These are phyloP conservation scores for Trifolium repens DNA, from an alignment of 306 rosid genomes.

Conservation along the genomic window DNA sequence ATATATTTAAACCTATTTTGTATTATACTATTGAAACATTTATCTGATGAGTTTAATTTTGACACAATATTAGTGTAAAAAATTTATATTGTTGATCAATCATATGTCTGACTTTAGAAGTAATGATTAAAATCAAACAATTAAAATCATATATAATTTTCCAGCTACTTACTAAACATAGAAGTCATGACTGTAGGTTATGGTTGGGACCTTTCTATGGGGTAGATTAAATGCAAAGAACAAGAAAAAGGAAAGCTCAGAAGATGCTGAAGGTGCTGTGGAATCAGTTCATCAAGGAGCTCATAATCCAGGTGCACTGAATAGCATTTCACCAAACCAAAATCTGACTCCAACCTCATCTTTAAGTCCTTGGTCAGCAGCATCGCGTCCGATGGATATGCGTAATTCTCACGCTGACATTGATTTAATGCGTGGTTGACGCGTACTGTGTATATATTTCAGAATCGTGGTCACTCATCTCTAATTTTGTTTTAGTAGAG, in stretches of 20 bases:
- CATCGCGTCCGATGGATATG: slow-evolving; percentile 72
- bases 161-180: neutral
- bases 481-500: slow-evolving; percentile 60
- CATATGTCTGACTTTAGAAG: neutral
- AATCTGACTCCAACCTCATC: slow-evolving; percentile 66
- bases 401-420: slow-evolving; percentile 82
- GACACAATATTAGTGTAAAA: neutral
- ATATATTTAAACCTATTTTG: too few relatives aligned
- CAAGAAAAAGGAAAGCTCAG: slow-evolving; percentile 61
- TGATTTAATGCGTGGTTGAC: slow-evolving; percentile 93
- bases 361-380: slow-evolving; percentile 68
- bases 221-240: slow-evolving; percentile 72
- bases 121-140: neutral
- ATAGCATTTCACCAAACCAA: slow-evolving; percentile 54
- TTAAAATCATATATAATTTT: neutral
- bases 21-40: neutral
- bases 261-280: slow-evolving; percentile 50
- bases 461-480: slow-evolving; percentile 49
- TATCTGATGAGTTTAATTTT: neutral
- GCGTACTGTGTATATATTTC: slow-evolving; percentile 50
- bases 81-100: neutral
- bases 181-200: slow-evolving; percentile 62
- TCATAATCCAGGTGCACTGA: slow-evolving; percentile 56
- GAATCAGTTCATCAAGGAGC: slow-evolving; percentile 65
- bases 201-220: slow-evolving; percentile 56